Evolutionary conservation across 352 stramenopile species (phyloP).

Genomic region (Pythium pyrilobum): DNA sequence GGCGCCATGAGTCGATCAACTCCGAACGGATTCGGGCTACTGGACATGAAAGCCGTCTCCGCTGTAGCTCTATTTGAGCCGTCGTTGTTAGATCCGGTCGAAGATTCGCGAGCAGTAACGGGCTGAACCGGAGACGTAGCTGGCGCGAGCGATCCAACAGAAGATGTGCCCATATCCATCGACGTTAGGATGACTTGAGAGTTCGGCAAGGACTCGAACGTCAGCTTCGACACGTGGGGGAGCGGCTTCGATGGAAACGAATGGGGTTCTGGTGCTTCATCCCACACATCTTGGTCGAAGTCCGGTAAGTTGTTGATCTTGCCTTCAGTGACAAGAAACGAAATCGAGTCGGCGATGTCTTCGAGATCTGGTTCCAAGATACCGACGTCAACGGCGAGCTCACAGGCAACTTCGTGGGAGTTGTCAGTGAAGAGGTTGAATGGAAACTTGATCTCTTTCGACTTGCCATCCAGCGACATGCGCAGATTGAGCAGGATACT

Average conservation of each 20-base stretch:
- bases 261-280: constrained; percentile 81
- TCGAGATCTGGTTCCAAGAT: constrained; percentile 90
- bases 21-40: no score
- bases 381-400: constrained; percentile 92
- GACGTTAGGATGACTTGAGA: not conserved
- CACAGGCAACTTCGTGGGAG: constrained; percentile 91
- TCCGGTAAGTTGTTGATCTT: constrained; percentile 83
- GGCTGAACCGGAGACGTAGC: no score
- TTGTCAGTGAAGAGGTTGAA: constrained; percentile 95
- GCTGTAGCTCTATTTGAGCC: no score
- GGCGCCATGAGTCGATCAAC: no score
- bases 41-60: no score
- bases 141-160: no score
- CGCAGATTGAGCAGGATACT: constrained; percentile 87
- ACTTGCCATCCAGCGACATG: constrained; percentile 88
- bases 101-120: no score
- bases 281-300: constrained; percentile 76
- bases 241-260: constrained; percentile 76
- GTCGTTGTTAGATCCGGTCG: no score
- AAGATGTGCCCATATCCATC: not conserved
- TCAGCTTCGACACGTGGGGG: constrained; percentile 79
- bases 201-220: constrained; percentile 25
- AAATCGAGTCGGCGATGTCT: constrained; percentile 93
- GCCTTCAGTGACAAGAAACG: constrained; percentile 78
- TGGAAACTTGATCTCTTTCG: constrained; percentile 95